Percentiles rank a stretch among this genome's conserved stretches.
Evolutionary conservation across 345 rosid species (phyloP).

Genomic region (Anacardium occidentale): DNA sequence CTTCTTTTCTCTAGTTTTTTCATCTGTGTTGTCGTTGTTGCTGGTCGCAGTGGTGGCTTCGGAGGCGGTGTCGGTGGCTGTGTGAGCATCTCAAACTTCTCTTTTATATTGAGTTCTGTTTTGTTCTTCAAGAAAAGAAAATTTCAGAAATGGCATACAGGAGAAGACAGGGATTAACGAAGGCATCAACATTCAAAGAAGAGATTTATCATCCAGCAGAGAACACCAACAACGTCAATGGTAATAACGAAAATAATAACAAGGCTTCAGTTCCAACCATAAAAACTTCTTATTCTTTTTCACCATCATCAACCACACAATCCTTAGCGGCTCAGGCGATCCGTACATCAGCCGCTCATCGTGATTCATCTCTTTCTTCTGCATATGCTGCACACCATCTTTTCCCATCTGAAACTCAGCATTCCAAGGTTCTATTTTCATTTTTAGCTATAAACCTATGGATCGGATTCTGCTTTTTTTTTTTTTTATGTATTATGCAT

Average conservation of each 20-base stretch:
- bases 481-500: background rate
- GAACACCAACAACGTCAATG: slow-evolving; percentile 19
- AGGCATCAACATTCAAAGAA: slow-evolving; percentile 80
- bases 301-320: slow-evolving; percentile 28
- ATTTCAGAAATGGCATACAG: slow-evolving; percentile 71
- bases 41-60: background rate
- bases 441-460: background rate
- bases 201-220: slow-evolving; percentile 46
- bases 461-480: background rate
- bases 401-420: slow-evolving; percentile 27
- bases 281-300: slow-evolving; percentile 35
- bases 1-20: background rate
- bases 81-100: background rate
- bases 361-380: slow-evolving; percentile 47
- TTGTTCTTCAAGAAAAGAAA: background rate
- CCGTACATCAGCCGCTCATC: slow-evolving; percentile 61
- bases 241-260: slow-evolving; percentile 14
- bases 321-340: slow-evolving; percentile 88
- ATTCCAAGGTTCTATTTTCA: slow-evolving; percentile 52
- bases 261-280: slow-evolving; percentile 31
- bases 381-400: slow-evolving; percentile 30
- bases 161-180: slow-evolving; percentile 80
- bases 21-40: background rate
- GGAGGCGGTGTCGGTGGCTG: background rate
- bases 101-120: too few species aligned